Evolutionary conservation across 2,329 filamentous ascomycete species (phyloP), one percentile per base, ranked within the genome.

Genomic region (Fusarium luffae): DNA sequence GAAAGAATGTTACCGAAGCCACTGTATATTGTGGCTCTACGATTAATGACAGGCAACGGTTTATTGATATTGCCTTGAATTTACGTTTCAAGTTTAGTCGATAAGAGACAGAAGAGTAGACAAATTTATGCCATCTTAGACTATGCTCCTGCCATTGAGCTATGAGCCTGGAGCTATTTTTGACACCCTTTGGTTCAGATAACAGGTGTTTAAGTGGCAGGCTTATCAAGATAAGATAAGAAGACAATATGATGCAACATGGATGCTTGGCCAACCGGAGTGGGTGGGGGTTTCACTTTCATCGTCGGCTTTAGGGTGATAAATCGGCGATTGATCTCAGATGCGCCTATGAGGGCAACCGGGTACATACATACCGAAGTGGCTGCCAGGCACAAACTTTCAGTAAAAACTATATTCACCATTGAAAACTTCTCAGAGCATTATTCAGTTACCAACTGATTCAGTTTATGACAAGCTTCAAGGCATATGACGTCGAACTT

Each of bases 261-360:
- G 32, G 18, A 30, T 46, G 55, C 30, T 50, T 61, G 43, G 40
- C 40, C 19, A 34, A 47, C 37, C 49, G 41, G 63, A 6, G 14
- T 21, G 49, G 9, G n/a, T 21, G 49, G 52, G 46, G 34, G 28
- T 25, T 27, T 54, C 19, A 28, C 18, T 23, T 34, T 43, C 46
- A 43, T 47, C 9, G 30, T 46, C 48, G 40, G 32, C 62, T 51
- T 27, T 25, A 23, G 34, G 25, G 10, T 50, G 50, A 28, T 52
- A 41, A 69, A 73, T 70, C 68, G 71, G 62, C 52, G 65, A 73
- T 70, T 63, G 62, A 71, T 74, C 65, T 74, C 46, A 70, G 68
- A 74, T 74, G 55, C 28, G 16, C 41, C 54, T 47, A 52, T 59
- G 34, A 68, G 56, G 57, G 63, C 42, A 34, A 14, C 4, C 30